Evolutionary conservation across 345 rosid species (phyloP).

Genomic region (Hypericum androsaemum): DNA sequence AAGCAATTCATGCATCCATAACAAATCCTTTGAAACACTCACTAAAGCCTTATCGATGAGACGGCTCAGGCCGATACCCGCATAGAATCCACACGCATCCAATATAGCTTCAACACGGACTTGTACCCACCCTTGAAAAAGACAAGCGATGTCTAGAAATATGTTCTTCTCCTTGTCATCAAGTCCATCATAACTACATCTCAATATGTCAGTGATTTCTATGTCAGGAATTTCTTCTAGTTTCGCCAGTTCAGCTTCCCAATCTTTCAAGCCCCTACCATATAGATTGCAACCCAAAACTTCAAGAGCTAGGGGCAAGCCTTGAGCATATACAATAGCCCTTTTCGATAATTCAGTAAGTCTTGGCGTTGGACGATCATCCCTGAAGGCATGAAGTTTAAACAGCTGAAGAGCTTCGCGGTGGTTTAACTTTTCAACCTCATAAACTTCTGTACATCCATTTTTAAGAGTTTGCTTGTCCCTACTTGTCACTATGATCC

Average conservation of each 20-base stretch:
- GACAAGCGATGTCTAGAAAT: conserved; percentile 11
- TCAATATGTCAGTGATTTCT: conserved; percentile 7
- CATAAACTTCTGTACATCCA: too few species aligned
- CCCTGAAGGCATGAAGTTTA: too few species aligned
- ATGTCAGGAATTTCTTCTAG: conserved; percentile 1
- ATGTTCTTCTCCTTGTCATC: conserved; percentile 8
- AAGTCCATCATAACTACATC: conserved; percentile 14
- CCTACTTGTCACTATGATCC: too few species aligned
- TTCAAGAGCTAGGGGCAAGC: conserved; percentile 14
- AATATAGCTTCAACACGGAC: conserved; percentile 1
- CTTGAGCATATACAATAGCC: too few species aligned
- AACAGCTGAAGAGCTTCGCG: too few species aligned
- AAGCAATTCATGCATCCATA: conserved; percentile 6
- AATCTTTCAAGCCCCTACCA: conserved; percentile 4
- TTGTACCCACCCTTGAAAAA: not conserved
- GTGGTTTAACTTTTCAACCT: too few species aligned
- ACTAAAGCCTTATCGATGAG: conserved; percentile 9
- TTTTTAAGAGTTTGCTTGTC: too few species aligned
- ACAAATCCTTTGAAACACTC: not conserved
- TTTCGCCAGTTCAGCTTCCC: conserved; percentile 4
- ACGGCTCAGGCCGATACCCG: conserved; percentile 3
- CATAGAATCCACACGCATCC: not conserved
- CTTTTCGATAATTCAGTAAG: too few species aligned
- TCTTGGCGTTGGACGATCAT: too few species aligned
- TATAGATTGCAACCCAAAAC: conserved; percentile 8